Conservation (phyloP, 2,329 filamentous ascomycete species). For the Cyphellophora europaea region DNA sequence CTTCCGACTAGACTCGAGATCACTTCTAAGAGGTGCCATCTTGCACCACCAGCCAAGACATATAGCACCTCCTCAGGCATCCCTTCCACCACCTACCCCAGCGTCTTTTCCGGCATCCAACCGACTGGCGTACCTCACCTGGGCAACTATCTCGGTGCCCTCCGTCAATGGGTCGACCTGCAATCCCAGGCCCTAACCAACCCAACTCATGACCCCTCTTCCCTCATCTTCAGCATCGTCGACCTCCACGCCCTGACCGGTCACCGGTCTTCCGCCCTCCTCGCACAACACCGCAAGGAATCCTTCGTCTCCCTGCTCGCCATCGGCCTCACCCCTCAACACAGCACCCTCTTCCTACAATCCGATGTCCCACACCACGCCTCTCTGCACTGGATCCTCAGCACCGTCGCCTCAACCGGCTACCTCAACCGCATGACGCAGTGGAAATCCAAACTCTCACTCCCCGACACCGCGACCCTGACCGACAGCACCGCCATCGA, state of each 20-base stretch:
- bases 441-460: constrained; percentile 83
- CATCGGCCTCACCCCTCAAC: constrained; percentile 70
- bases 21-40: too few species aligned
- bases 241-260: constrained; percentile 86
- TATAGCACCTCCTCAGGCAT: too few species aligned
- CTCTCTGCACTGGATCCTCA: constrained; percentile 95
- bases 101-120: constrained; percentile 92
- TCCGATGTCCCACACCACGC: constrained; percentile 67
- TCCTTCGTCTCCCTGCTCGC: constrained; percentile 73
- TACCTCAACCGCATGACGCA: constrained; percentile 98
- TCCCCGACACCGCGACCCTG: constrained; percentile 50
- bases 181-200: constrained; percentile 52
- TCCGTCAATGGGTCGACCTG: constrained; percentile 75
- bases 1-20: too few species aligned
- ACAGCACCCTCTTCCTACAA: constrained; percentile 74
- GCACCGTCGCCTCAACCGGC: constrained; percentile 82
- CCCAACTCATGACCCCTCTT: constrained; percentile 13
- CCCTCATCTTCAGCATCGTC: constrained; percentile 64
- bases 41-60: too few species aligned
- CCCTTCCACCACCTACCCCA: too few species aligned
- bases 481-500: constrained; percentile 48
- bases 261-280: constrained; percentile 10
- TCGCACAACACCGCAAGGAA: constrained; percentile 62
- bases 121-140: constrained; percentile 90
- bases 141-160: constrained; percentile 87